Evolutionary conservation across 495 filamentous ascomycete genomes (phyloP), one percentile per base, ranked within the genome.

Genomic region (Mycothermus thermophilus): DNA sequence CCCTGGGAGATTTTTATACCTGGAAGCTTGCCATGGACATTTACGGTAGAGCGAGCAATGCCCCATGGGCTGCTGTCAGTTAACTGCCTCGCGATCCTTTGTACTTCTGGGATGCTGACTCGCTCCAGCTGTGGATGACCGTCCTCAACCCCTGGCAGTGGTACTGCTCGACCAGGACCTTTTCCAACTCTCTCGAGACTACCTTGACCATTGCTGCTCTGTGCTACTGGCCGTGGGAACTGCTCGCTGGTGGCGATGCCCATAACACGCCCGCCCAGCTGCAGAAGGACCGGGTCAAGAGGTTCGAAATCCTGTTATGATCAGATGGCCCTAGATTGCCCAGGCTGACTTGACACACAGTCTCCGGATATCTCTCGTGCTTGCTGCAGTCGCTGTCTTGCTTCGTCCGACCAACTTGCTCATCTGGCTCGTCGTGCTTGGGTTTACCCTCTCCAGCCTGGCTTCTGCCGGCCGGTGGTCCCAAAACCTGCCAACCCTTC

Each of bases 171-270:
- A 92, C 84, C 2, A 71, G 90, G 37, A 93, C 90, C 0, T 73
- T 99, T 34, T 95, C 86, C 26, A 99, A 96, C 58, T 90, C 78
- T 35, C 60, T 94, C 7, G 90, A 99, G 62, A 92, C 82, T 1
- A 82, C 79, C 3, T 49, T 99, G 41, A 95, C 90, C 10, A 64
- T 82, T 36, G 63, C 74, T 35, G 90, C 87, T 4, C 59, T 95
- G 11, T 71, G 73, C 43, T 71, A 75, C 37, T 96, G 86, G 87
- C 90, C 90, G 12, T 96, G 90, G 92, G 54, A 62, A 20, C 43
- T 71, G 13, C 51, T 68, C 10, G 51, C 43, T 2, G 60, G 58
- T 19, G 46, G 51, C 7, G 57, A 54, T 28, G 43, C 44, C 9
- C 46, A 21, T 31, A 55, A 55, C 27, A 14, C 20, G 2, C 27